Evolutionary conservation across 1,284 basidiomycete genomes (phyloP).

Genomic region (Tremellales sp.): DNA sequence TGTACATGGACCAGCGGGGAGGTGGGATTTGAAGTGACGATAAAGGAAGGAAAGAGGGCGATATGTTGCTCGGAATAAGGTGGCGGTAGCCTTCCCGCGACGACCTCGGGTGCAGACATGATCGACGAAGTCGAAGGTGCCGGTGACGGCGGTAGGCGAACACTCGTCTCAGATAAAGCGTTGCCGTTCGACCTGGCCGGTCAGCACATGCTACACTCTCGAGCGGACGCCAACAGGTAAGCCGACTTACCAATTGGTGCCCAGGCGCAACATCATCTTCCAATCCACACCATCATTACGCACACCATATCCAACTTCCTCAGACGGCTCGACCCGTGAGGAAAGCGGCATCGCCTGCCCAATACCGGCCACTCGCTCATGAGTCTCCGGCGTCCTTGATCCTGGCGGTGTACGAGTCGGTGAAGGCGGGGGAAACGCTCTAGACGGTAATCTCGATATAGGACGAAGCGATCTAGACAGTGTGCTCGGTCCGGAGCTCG

Average conservation of each 20-base stretch:
- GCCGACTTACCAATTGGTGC: conserved; percentile 46
- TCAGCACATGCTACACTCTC: conserved; percentile 1
- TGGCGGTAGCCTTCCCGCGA: conserved; percentile 1
- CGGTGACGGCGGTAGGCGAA: conserved; percentile 37
- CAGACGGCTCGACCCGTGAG: conserved; percentile 3
- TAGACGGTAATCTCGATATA: conserved; percentile 36
- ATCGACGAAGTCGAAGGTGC: conserved; percentile 18
- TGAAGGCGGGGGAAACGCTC: conserved; percentile 45
- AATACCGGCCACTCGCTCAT: not conserved
- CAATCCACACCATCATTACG: conserved; percentile 46
- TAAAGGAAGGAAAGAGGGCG: conserved; percentile 45
- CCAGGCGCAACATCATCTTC: conserved; percentile 45
- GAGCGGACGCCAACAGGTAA: not conserved
- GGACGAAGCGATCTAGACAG: conserved; percentile 22
- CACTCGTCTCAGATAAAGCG: conserved; percentile 30
- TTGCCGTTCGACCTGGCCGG: conserved; percentile 42
- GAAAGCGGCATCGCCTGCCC: not conserved
- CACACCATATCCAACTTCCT: conserved; percentile 25
- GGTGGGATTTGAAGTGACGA: conserved; percentile 38
- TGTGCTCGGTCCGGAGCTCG: too few relatives aligned
- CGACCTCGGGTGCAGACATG: not conserved
- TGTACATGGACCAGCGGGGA: conserved; percentile 46
- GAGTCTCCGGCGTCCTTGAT: not conserved
- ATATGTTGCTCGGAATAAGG: conserved; percentile 30
- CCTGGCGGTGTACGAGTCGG: conserved; percentile 29